phyloP scores from a whole-genome alignment of 768 basidiomycete species.

The Tubosaeta brunneosetosa region DNA sequence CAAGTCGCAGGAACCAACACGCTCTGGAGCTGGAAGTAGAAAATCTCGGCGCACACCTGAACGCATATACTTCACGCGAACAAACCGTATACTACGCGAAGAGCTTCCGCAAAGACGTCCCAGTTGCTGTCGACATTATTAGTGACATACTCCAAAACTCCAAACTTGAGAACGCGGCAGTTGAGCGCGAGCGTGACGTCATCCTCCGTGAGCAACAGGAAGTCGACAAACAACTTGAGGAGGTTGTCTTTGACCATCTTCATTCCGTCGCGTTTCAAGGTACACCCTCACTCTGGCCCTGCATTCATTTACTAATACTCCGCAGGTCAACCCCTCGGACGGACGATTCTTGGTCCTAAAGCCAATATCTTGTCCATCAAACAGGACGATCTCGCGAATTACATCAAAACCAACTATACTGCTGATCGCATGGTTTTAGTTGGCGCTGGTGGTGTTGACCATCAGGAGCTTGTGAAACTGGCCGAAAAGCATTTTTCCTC shows the following conservation, averaged over 20 bases:
- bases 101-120: conserved; percentile 94
- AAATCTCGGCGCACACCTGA: conserved; percentile 94
- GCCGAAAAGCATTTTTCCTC: conserved; percentile 90
- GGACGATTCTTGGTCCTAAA: conserved; percentile 96
- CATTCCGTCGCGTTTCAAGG: conserved; percentile 97
- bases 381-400: conserved; percentile 79
- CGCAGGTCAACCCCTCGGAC: conserved; percentile 87
- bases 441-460: conserved; percentile 93
- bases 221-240: conserved; percentile 97
- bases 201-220: conserved; percentile 97
- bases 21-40: conserved; percentile 95
- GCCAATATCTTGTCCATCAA: conserved; percentile 94
- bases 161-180: conserved; percentile 79
- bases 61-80: conserved; percentile 97
- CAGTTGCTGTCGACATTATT: conserved; percentile 90
- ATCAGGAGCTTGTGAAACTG: conserved; percentile 86
- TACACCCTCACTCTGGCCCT: conserved; percentile 27
- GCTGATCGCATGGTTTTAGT: conserved; percentile 99
- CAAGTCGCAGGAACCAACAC: conserved; percentile 81
- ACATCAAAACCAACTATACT: conserved; percentile 98
- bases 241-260: conserved; percentile 97
- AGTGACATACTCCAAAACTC: conserved; percentile 97
- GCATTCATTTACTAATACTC: conserved; percentile 7
- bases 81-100: conserved; percentile 99
- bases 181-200: conserved; percentile 95